Base-by-base conservation (phyloP, 352 stramenopile genomes). In the Phytophthora pisi region DNA sequence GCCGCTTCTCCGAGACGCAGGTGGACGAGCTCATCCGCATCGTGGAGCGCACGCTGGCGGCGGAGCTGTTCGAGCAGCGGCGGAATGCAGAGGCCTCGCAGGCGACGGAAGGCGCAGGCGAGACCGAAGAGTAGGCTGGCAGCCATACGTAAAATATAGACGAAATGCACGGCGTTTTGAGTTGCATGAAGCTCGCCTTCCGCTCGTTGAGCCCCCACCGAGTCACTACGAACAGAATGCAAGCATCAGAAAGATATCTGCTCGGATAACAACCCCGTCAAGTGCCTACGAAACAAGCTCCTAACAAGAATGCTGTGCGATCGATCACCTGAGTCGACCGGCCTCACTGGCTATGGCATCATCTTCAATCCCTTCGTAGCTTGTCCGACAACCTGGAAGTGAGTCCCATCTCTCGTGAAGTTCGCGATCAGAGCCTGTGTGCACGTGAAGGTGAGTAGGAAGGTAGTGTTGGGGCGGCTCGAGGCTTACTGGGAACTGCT, bases 1-100 rank as follows among this genome's bases (percentile, higher is more conserved):
- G 78, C 42, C 84, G 88, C 68, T 92, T 93, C 66, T 80, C 75
- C 13, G 85, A 95, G 69, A 57, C 77, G 51, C 83, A 95, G 72
- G 83, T 95, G 69, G 78, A 93, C 51, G 78, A 88, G 60, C 82
- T 95, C 61, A 85, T 86, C 36, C 70, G 74, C 47, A 82, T 93
- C 53, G 83, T 92, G 16, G 77, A 88, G 54, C 77, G 84, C 23
- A 94, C 86, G 34, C 67, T 94, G 42, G 85, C 71, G 15, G 56
- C 63, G 1, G 73, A 74, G 26, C 30, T 78, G 9, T 56, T 75
- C 10, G 60, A 79, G 63, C 53, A 75, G 18, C 70, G 64, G 61
- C 67, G 68, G 38, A 77, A 81, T 38, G 70, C 67, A 4, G 73
- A 87, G 30, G 74, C 43, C 45, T 66, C 53, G 18, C 40, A 73